Conservation (phyloP, 768 basidiomycete species). For the Amanita subjunquillea region DNA sequence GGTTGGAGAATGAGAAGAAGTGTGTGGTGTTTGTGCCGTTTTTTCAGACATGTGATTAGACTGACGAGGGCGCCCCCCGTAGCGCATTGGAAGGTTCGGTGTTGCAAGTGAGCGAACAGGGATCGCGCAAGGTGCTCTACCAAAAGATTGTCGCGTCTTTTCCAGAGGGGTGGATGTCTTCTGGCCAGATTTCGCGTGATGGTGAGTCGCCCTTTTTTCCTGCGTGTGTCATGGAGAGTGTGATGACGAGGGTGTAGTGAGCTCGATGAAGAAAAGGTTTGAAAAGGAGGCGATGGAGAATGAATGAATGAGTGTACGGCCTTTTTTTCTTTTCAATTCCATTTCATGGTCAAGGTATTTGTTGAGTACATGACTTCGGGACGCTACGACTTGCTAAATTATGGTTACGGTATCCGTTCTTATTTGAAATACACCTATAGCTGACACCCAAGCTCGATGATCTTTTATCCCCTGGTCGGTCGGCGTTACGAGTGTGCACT, state of each 20-base stretch:
- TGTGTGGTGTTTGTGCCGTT: constrained; percentile 13
- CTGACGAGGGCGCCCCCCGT: neutral
- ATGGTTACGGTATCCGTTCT: no score
- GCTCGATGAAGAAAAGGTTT: constrained; percentile 74
- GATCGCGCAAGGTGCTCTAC: constrained; percentile 69
- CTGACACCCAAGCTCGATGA: no score
- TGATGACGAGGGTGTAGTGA: constrained; percentile 36
- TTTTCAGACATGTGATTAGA: neutral
- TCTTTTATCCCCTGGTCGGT: no score
- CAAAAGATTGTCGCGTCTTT: constrained; percentile 78
- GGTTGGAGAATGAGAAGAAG: constrained; percentile 42
- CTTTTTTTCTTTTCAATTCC: no score
- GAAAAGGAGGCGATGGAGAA: constrained; percentile 65
- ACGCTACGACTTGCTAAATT: no score
- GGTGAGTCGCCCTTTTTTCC: constrained; percentile 32
- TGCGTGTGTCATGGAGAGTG: neutral
- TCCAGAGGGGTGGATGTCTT: constrained; percentile 78
- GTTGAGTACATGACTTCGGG: no score
- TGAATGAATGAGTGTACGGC: constrained; percentile 17
- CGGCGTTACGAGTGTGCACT: no score
- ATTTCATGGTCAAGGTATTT: no score
- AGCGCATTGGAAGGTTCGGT: constrained; percentile 57
- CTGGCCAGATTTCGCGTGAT: constrained; percentile 80
- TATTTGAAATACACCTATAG: no score
- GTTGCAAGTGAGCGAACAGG: constrained; percentile 72